Evolutionary conservation across 495 filamentous ascomycete genomes (phyloP), one percentile per base, ranked within the genome.

Genomic region (Aspergillus cavernicola): DNA sequence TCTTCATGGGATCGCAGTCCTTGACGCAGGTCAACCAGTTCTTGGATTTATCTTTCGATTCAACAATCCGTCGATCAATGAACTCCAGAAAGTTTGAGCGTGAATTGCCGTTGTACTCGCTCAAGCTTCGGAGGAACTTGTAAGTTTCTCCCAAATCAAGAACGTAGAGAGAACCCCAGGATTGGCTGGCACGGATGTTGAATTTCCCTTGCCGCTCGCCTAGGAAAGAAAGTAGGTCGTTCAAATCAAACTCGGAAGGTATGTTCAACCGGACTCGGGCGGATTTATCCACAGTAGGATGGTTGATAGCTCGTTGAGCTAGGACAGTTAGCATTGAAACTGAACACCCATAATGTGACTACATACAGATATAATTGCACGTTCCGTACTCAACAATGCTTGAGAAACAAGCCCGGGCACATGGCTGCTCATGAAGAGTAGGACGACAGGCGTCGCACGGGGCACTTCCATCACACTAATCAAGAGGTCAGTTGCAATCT

Each of bases 341-440:
- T 4, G 24, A n/a, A n/a, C 5, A 33, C 49, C 46, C 10, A 3
- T 6, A 15, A n/a, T 10, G 13, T 13, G 6, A 33, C 11, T 33
- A 57, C 73, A 33, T 63, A 77, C 74, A 79, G 44, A 79, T 71
- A 49, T 76, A 76, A 44, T 79, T 79, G 63, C 73, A 77, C 2
- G 72, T 76, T 50, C 71, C 75, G 44, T 71, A 74, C 58, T 77
- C 73, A n/a, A 79, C 74, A 52, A 79, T 74, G 51, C 66, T 77
- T 15, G 70, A 61, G 56, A 79, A 79, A 50, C 75, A 71, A 20
- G 74, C 75, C 31, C 69, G 66, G 6, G 72, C 74, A 56, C 75
- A 79, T 5, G 74, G 73, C 44, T 77, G 74, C 47, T 76, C 72
- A 52, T 75, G 69, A 15, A 75, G 63, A 9, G 71, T 77, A 4